A percentile compares a stretch with the other conserved stretches of the same genome.
phyloP scores from a whole-genome alignment of 495 filamentous ascomycete genomes.

The Annulohypoxylon nitens region DNA sequence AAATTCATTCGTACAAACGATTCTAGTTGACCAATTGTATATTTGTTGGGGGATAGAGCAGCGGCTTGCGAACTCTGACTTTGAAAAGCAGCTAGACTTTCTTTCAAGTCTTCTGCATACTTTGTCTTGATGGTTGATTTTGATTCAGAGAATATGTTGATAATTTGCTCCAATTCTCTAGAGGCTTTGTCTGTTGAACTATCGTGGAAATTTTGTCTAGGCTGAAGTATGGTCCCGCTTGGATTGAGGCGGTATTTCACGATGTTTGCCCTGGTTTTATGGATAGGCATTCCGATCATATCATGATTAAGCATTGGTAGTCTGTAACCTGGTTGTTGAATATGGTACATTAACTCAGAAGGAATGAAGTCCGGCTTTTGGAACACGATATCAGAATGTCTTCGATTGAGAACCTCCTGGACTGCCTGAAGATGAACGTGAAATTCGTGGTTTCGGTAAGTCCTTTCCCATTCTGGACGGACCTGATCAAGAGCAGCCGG shows the following conservation, averaged over 20 bases:
- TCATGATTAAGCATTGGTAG: constrained; percentile 21
- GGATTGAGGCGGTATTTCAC: background rate
- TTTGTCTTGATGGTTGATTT: constrained; percentile 27
- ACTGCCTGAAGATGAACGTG: constrained; percentile 58
- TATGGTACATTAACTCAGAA: constrained; percentile 16
- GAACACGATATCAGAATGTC: constrained; percentile 27
- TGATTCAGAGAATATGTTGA: constrained; percentile 23
- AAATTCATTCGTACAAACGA: constrained; percentile 14
- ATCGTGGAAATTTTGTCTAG: background rate
- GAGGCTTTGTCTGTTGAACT: background rate
- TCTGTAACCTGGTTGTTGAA: constrained; percentile 17
- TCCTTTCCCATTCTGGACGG: constrained; percentile 61
- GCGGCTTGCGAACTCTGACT: background rate
- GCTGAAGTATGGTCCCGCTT: background rate
- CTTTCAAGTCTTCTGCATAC: constrained; percentile 45
- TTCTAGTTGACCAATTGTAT: constrained; percentile 51
- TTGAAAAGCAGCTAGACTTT: constrained; percentile 23
- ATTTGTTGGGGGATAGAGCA: background rate
- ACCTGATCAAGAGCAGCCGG: constrained; percentile 55
- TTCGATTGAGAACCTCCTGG: constrained; percentile 55
- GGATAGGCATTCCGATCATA: constrained; percentile 26
- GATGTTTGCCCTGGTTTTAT: background rate
- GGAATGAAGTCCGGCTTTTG: constrained; percentile 22
- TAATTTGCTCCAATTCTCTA: constrained; percentile 26
- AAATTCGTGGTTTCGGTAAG: constrained; percentile 62